Conservation (phyloP, 2,329 filamentous ascomycete genomes). For the Pseudogymnoascus destructans region DNA sequence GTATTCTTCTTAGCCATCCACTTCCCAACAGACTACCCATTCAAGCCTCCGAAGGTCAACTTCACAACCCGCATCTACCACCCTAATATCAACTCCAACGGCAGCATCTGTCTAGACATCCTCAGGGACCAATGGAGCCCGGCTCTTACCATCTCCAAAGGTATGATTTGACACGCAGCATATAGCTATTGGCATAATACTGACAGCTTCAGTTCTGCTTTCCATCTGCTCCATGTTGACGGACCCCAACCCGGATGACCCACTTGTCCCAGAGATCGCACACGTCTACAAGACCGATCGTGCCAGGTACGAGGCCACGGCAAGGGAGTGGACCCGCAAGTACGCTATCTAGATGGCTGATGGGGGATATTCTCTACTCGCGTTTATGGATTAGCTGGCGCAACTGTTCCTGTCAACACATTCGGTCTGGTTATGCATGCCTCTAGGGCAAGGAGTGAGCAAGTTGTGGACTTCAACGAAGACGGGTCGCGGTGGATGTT, state of each 20-base stretch:
- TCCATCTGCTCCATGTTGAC: constrained; percentile 99
- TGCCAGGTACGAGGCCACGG: constrained; percentile 87
- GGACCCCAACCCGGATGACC: constrained; percentile 97
- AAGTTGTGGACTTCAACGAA: constrained; percentile 1
- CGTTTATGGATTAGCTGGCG: constrained; percentile 12
- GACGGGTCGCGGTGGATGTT: constrained; percentile 7
- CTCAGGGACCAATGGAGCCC: constrained; percentile 98
- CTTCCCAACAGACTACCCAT: constrained; percentile 99
- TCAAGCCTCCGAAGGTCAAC: constrained; percentile 99
- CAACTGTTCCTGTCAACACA: constrained; percentile 12
- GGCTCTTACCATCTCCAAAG: constrained; percentile 95
- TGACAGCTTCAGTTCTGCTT: constrained; percentile 56
- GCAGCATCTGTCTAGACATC: constrained; percentile 97
- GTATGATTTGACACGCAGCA: constrained; percentile 36
- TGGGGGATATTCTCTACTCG: constrained; percentile 8
- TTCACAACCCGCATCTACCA: constrained; percentile 99
- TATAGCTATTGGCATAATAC: neutral
- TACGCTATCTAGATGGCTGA: constrained; percentile 64
- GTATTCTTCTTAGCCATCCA: constrained; percentile 99
- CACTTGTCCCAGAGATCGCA: constrained; percentile 95
- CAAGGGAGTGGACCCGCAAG: constrained; percentile 97
- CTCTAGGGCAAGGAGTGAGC: constrained; percentile 8
- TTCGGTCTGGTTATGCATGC: constrained; percentile 11
- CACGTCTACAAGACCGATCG: constrained; percentile 99
- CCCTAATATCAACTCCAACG: constrained; percentile 99